Conservation (phyloP, 352 stramenopile genomes). For the Achlya hypogyna region DNA sequence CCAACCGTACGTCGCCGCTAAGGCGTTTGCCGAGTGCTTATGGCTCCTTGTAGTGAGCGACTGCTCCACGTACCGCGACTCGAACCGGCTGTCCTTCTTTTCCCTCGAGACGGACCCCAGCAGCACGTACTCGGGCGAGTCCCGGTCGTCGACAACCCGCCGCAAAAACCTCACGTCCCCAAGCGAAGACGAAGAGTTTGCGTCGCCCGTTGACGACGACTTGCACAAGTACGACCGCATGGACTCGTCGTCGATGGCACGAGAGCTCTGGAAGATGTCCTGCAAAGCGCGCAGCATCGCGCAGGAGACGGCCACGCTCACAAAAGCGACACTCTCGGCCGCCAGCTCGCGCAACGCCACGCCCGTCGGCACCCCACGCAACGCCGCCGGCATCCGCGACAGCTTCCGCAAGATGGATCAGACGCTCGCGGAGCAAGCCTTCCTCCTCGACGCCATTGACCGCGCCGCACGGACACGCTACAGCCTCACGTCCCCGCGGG, state of each 20-base stretch:
- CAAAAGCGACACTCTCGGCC: neutral
- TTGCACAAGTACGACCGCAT: neutral
- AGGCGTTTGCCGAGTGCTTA: no score
- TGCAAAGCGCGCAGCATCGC: neutral
- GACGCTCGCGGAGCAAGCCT: constrained; percentile 8
- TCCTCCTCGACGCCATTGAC: neutral
- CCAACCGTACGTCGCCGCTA: neutral
- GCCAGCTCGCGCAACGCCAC: neutral
- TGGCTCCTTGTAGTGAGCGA: neutral
- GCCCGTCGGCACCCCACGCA: neutral
- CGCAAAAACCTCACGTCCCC: neutral
- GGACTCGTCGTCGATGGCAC: neutral
- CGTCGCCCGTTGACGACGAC: neutral
- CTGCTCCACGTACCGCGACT: neutral
- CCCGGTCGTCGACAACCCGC: neutral
- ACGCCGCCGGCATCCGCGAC: neutral
- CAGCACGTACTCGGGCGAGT: neutral
- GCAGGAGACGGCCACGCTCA: neutral
- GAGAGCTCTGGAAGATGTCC: constrained; percentile 7
- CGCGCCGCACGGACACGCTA: neutral
- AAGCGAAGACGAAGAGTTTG: neutral
- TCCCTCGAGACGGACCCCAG: neutral
- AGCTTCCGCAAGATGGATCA: constrained; percentile 13
- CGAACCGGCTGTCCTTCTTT: neutral
- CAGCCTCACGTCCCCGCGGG: neutral